Evolutionary conservation across 208 protist species (phyloP), one percentile per base, ranked within the genome.

Genomic region (Baffinella frigidus): DNA sequence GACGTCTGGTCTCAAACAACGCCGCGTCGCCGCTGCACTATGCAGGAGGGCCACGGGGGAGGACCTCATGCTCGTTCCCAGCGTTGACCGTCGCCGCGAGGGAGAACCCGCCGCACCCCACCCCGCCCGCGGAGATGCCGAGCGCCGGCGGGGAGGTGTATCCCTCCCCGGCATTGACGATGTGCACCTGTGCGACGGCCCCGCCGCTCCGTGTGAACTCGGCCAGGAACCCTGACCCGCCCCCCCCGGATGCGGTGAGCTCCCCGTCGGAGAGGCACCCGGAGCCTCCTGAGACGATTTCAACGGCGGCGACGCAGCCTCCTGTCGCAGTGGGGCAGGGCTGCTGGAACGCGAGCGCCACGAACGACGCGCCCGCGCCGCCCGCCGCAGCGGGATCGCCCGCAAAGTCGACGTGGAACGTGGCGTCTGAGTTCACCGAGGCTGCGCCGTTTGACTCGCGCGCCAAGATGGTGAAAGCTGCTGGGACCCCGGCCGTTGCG

Each of bases 391-490:
- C n/a, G 11, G 24, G n/a, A 74, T n/a, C n/a, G n/a, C n/a, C n/a
- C n/a, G 20, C 30, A 24, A 45, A 62, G 48, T 84, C 74, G 38
- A 43, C 20, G 44, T 84, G 44, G 38, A 84, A 84, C n/a, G 30
- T 20, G 0, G 74, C 14, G 2, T 45, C 41, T 14, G 44, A 50
- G 44, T 62, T 84, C 1, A 64, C 14, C 4, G 61, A 20, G 2
- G 36, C 27, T 27, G 38, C 11, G 5, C 36, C 36, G 48, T 20
- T n/a, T 11, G 20, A 9, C 4, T 84, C 74, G 27, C 44, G 27
- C 2, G 74, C 48, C 27, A 84, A 39, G n/a, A 84, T 84, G n/a
- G 44, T 84, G 44, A 84, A 84, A 20, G 38, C 30, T 64, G 41
- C 30, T 36, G 74, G n/a, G 30, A 43, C 36, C 35, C 74, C 74